Percentiles rank a stretch among this genome's conserved stretches.
phyloP scores from a whole-genome alignment of 345 rosid genomes.

The Hypericum perforatum region DNA sequence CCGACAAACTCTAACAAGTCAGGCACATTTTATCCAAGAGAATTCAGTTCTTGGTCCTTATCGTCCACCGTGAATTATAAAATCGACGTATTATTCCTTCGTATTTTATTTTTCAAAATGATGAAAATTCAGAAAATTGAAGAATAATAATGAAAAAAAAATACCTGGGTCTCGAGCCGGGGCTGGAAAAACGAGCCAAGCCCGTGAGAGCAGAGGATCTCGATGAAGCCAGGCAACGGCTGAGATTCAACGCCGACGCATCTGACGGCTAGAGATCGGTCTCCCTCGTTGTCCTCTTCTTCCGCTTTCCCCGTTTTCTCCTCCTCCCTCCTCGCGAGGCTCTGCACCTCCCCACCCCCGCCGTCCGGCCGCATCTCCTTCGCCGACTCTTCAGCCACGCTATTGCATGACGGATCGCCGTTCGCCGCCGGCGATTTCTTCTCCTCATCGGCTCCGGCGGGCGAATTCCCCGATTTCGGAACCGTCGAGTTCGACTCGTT shows the following conservation, averaged over 20 bases:
- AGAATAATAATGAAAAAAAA: background rate
- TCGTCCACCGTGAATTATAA: too few relatives aligned
- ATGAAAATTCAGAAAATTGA: too few relatives aligned
- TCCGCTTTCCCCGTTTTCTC: slow-evolving; percentile 17
- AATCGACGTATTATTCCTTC: too few relatives aligned
- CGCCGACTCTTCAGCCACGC: slow-evolving; percentile 13
- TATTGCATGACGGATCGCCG: slow-evolving; percentile 18
- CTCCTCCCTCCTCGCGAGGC: slow-evolving; percentile 36
- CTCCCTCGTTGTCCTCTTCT: slow-evolving; percentile 33
- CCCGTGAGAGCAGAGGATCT: slow-evolving; percentile 35
- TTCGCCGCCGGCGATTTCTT: slow-evolving; percentile 8
- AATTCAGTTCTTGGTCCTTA: too few relatives aligned
- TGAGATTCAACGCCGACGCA: slow-evolving; percentile 34
- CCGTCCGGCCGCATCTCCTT: slow-evolving; percentile 24
- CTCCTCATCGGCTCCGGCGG: slow-evolving; percentile 17
- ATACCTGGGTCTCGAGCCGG: slow-evolving; percentile 57
- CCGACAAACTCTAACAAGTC: too few relatives aligned
- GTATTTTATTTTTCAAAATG: too few relatives aligned
- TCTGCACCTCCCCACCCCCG: slow-evolving; percentile 56
- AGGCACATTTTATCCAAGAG: too few relatives aligned
- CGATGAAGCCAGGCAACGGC: slow-evolving; percentile 42
- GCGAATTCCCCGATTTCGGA: slow-evolving; percentile 14
- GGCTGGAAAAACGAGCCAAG: slow-evolving; percentile 48
- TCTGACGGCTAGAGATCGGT: slow-evolving; percentile 41
- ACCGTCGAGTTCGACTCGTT: slow-evolving; percentile 45